Base-by-base conservation (phyloP, 2,329 filamentous ascomycete species). In the Didymella segeticola region DNA sequence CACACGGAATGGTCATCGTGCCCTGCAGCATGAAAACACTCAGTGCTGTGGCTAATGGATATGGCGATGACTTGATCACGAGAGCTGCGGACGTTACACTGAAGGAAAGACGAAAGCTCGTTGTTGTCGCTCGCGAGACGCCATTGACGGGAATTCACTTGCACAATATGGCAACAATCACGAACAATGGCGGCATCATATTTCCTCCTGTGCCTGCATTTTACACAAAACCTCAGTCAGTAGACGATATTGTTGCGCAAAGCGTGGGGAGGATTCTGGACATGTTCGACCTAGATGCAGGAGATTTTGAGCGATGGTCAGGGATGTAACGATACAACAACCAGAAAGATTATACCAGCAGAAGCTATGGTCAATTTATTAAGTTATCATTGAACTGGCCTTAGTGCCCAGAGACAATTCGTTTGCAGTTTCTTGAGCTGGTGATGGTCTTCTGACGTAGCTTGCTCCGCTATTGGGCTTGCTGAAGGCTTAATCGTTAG, bases 11-110 rank as follows among this genome's bases (percentile, higher is more conserved):
- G 79, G 77, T 82, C 10, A 63, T 82, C 3, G 75, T 78, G 0
- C 60, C 80, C 0, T 82, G 79, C 65, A 78, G 75, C 49, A 78
- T 82, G 75, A 82, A 81, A 62, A 81, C 79, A 1, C 69, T 82
- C 4, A 76, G 78, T 0, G 75, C 71, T 0, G 73, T 82, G 4
- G 61, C 71, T 17, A 59, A 66, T 2, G 79, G 79, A 0, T 77
- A 73, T 47, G 75, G 76, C 47, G 76, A 81, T 36, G 79, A 81
- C 56, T 56, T 82, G 12, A 79, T 81, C 26, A 68, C 77, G 0
- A 66, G 79, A 0, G 76, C 78, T 0, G 80, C 79, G 2, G 79
- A 79, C 54, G 79, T 82, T 1, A 77, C 68, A 43, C 61, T 82
- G 1, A 82, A 82, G 58, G 79, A 82, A 58, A 53, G 75, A 80